Evolutionary conservation across 306 rosid species (phyloP).

Genomic region (Herpetospermum pedunculosum): DNA sequence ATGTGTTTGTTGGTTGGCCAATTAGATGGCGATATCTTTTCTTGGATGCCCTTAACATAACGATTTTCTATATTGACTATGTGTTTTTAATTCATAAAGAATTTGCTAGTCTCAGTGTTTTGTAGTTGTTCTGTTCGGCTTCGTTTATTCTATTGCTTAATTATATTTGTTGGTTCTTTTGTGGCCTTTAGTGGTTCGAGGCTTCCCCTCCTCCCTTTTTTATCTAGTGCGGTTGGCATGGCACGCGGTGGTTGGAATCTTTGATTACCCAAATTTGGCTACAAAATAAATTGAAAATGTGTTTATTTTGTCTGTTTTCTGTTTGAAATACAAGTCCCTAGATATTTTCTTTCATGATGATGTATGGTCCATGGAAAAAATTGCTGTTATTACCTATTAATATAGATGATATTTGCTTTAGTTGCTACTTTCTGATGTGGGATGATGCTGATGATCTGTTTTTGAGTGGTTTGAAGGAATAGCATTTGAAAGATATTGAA

Average conservation of each 20-base stretch:
- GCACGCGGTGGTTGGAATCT: conserved; percentile 6
- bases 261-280: background rate
- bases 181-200: conserved; percentile 7
- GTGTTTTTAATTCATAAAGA: background rate
- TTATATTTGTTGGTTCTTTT: background rate
- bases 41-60: background rate
- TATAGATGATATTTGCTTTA: background rate
- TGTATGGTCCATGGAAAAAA: background rate
- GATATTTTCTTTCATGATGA: background rate
- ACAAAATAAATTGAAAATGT: background rate
- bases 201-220: background rate
- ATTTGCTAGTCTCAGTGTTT: background rate
- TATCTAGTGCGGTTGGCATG: background rate
- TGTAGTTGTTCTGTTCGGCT: background rate
- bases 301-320: background rate
- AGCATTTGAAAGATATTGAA: background rate
- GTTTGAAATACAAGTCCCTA: background rate
- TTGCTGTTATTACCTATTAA: background rate
- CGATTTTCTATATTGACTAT: background rate
- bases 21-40: background rate
- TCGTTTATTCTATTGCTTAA: background rate
- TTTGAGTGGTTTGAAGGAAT: background rate
- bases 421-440: background rate
- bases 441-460: background rate
- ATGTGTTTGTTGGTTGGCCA: background rate